Evolutionary conservation across 257 asterid species (phyloP).

Genomic region (Solanum tarapatanum): DNA sequence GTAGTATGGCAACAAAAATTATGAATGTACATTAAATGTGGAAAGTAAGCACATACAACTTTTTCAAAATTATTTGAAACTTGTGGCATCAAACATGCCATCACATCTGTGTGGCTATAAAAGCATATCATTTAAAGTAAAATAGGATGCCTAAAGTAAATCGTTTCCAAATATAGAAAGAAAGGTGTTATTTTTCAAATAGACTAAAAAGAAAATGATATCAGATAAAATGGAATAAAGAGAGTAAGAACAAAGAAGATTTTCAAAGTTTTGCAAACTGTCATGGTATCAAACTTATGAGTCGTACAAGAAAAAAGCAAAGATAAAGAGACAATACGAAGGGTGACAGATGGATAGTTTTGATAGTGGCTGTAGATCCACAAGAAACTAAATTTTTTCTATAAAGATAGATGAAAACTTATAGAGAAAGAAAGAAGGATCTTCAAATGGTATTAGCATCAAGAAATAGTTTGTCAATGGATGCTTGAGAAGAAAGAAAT

Average conservation of each 20-base stretch:
- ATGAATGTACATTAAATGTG: not conserved
- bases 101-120: not conserved
- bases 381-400: not conserved
- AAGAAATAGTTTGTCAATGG: not conserved
- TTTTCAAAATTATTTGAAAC: not conserved
- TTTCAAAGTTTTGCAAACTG: not conserved
- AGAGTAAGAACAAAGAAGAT: not conserved
- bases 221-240: not conserved
- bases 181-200: not conserved
- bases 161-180: not conserved
- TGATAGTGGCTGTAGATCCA: not conserved
- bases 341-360: not conserved
- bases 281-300: not conserved
- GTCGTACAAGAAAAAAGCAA: not conserved
- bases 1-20: not conserved
- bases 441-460: not conserved
- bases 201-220: not conserved
- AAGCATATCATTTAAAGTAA: not conserved
- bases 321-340: not conserved
- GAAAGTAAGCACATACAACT: not conserved
- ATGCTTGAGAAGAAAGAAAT: not conserved
- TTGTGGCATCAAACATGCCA: not conserved
- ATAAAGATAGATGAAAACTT: not conserved
- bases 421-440: not conserved
- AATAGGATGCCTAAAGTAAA: not conserved